These are phyloP conservation scores for Kuraishia ogatae DNA, from an alignment of 805 yeast genomes.

Conservation along the genomic window DNA sequence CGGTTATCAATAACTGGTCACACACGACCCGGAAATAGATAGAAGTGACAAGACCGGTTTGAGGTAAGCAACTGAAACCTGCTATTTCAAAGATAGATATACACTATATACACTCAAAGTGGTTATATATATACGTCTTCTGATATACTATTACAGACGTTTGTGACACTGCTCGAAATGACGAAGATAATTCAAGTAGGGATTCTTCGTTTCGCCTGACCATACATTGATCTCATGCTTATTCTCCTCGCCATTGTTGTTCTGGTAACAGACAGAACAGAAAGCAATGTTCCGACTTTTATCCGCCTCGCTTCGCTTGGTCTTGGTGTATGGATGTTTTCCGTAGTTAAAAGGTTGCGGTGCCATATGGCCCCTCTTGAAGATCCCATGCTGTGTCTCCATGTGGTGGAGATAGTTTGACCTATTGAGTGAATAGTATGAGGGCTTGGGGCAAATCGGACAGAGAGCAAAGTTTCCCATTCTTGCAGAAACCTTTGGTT, in stretches of 20 bases:
- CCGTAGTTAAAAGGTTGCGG: constrained; percentile 1
- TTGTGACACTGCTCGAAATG: neutral
- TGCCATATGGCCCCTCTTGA: constrained; percentile 1
- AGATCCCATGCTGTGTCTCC: constrained; percentile 5
- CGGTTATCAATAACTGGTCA: neutral
- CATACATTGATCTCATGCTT: constrained; percentile 1
- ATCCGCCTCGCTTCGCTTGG: neutral
- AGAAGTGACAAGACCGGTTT: too few relatives aligned
- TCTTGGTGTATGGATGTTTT: constrained; percentile 1
- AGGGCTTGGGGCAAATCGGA: constrained; percentile 2
- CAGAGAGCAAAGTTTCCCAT: constrained; percentile 3
- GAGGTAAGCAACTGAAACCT: too few relatives aligned
- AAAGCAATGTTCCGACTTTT: constrained; percentile 1
- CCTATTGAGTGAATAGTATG: constrained; percentile 2
- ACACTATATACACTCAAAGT: too few relatives aligned
- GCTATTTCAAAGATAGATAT: too few relatives aligned
- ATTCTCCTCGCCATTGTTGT: neutral
- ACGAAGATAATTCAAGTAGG: constrained; percentile 3
- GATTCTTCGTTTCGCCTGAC: constrained; percentile 1
- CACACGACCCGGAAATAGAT: neutral
- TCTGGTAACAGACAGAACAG: constrained; percentile 1
- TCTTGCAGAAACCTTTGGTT: neutral
- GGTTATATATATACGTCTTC: neutral
- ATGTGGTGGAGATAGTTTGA: constrained; percentile 5
- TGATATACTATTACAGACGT: too few relatives aligned